These are phyloP conservation scores for Neofusicoccum umdonicola DNA, from an alignment of 2,329 filamentous ascomycete genomes.

Conservation along the genomic window DNA sequence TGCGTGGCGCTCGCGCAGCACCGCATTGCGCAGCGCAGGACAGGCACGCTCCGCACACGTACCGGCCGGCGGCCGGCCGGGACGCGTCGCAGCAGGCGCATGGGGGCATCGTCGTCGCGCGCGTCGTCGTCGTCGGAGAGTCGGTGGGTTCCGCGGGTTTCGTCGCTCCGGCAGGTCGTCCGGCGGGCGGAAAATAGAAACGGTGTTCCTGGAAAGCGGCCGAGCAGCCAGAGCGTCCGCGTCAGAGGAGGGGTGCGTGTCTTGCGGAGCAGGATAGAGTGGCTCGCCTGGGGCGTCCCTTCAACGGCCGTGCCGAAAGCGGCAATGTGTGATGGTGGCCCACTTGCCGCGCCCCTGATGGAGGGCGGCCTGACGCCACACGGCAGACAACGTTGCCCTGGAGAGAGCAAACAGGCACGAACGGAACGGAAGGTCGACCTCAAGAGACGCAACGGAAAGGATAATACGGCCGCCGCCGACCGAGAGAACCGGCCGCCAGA, in stretches of 20 bases:
- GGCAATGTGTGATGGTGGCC: conserved; percentile 2
- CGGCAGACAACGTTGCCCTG: not conserved
- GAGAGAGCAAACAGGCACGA: not conserved
- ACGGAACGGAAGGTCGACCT: too few relatives aligned
- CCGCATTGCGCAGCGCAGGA: too few relatives aligned
- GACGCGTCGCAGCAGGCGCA: not conserved
- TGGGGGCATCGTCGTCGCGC: not conserved
- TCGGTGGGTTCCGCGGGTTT: too few relatives aligned
- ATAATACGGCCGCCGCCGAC: too few relatives aligned
- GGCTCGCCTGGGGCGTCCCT: not conserved
- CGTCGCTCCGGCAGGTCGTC: too few relatives aligned
- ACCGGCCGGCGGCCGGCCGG: not conserved
- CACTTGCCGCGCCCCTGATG: not conserved
- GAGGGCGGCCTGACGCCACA: conserved; percentile 10
- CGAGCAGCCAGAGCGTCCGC: not conserved
- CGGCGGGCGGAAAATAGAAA: not conserved
- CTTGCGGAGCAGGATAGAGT: not conserved
- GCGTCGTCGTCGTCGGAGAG: not conserved
- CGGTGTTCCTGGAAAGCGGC: not conserved
- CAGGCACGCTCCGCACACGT: not conserved
- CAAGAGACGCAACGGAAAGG: too few relatives aligned
- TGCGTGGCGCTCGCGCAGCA: not conserved
- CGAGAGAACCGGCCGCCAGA: too few relatives aligned
- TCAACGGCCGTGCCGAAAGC: not conserved
- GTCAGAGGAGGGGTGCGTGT: not conserved